Conservation (phyloP, 768 basidiomycete species). For the Hygrocybe coccinea region DNA sequence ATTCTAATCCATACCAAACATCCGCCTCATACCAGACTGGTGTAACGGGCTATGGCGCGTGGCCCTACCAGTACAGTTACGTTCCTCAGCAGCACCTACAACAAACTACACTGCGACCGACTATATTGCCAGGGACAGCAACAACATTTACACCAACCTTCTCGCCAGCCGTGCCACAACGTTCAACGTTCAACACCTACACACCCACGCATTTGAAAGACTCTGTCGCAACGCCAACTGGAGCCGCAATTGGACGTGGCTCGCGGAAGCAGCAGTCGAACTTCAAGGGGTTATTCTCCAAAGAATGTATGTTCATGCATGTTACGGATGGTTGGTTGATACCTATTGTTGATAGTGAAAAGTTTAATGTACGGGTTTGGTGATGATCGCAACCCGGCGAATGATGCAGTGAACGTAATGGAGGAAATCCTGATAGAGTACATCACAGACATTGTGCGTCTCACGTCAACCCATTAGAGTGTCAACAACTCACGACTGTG, state of each 20-base stretch:
- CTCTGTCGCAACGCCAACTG: conserved; percentile 37
- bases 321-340: conserved; percentile 11
- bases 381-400: conserved; percentile 82
- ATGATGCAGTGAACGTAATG: conserved; percentile 86
- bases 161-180: conserved; percentile 28
- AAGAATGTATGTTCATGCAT: conserved; percentile 58
- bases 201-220: conserved; percentile 52
- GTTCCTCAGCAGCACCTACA: conserved; percentile 37
- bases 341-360: conserved; percentile 47
- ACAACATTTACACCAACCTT: conserved; percentile 16
- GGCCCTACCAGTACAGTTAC: conserved; percentile 69
- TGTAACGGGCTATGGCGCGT: conserved; percentile 60
- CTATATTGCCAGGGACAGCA: conserved; percentile 18
- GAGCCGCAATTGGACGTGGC: conserved; percentile 42
- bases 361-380: conserved; percentile 92
- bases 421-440: conserved; percentile 91
- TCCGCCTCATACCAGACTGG: conserved; percentile 53
- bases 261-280: conserved; percentile 56
- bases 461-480: conserved; percentile 7
- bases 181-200: conserved; percentile 52
- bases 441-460: conserved; percentile 80
- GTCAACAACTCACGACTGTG: conserved; percentile 8
- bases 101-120: conserved; percentile 16
- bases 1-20: conserved; percentile 47
- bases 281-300: conserved; percentile 70